Base-by-base conservation (phyloP, 2,329 filamentous ascomycete species). In the Colletotrichum costaricense region DNA sequence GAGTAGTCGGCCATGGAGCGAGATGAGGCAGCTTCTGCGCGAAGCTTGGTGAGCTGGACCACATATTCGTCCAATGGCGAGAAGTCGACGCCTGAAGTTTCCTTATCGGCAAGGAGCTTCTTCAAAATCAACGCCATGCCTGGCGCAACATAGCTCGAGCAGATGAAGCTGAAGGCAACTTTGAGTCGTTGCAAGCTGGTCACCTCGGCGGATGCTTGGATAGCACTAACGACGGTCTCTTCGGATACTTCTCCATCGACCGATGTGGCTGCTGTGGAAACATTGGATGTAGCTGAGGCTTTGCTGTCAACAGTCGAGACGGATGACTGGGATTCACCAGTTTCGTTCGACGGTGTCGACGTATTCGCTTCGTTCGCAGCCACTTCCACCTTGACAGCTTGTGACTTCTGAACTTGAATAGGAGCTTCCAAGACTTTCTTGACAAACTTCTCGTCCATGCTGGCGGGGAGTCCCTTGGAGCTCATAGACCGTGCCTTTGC, bases 371-470 rank as follows among this genome's bases (percentile, higher is more conserved):
- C 80, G 3, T 77, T 58, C 5, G 72, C 60, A 16, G 65, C 66
- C 8, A 26, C 42, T 19, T 46, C 38, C 16, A 42, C 71, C 5
- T 74, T 72, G 54, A 76, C 76, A 63, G 90, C 86, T 69, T 91
- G 88, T 58, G 90, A 87, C 78, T 88, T 92, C 54, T 95, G 86
- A 38, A 90, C 90, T 77, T 94, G 85, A 56, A 97, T 86, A 0
- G 97, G 96, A 5, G 92, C 89, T 77, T 97, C 93, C 5, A 99
- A 86, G 2, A 89, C 89, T 78, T 93, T 93, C 64, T 88, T 89
- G 9, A 99, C 91, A 77, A 98, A 97, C 55, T 90, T 92, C 59
- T 97, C 93, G 80, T 98, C 96, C 87, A 99, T 89, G 77, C 93
- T 97, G 7, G 86, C 84, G 2, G 97, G 95, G 11, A 98, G 84